A percentile compares a stretch with the other conserved stretches of the same genome.
These are phyloP conservation scores for Melaleuca quinquenervia DNA, from an alignment of 345 rosid species.

Conservation along the genomic window DNA sequence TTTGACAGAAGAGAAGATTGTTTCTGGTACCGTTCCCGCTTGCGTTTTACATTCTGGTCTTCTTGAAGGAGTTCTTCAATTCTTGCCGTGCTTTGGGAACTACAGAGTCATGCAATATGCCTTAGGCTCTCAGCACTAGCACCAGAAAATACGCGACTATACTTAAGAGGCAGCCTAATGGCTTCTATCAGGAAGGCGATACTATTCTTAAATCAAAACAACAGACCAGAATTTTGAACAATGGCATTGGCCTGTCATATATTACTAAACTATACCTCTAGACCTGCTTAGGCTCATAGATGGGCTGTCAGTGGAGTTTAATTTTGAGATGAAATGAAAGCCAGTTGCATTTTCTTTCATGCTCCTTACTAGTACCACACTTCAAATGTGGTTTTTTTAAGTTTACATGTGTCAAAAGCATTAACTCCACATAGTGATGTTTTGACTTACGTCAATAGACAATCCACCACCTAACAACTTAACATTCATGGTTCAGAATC, in stretches of 20 bases:
- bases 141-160: not conserved
- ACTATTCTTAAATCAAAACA: not conserved
- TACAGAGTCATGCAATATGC: constrained; percentile 7
- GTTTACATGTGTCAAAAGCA: not conserved
- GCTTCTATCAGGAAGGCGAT: not conserved
- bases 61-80: constrained; percentile 88
- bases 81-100: constrained; percentile 66
- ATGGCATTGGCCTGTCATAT: not conserved
- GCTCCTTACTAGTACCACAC: not conserved
- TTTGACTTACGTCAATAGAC: not conserved
- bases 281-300: not conserved
- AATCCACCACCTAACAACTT: not conserved
- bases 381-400: not conserved
- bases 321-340: not conserved
- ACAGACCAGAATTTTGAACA: not conserved
- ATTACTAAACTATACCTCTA: not conserved
- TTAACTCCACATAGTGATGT: not conserved
- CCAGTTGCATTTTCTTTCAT: not conserved
- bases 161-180: not conserved
- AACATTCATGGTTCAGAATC: not conserved
- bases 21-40: constrained; percentile 72
- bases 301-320: not conserved
- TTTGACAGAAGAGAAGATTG: constrained; percentile 80
- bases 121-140: not conserved
- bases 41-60: constrained; percentile 74